A percentile compares a stretch with the other conserved stretches of the same genome.
Conservation (phyloP, 2,329 filamentous ascomycete species). For the Proliferodiscus dingleyae region DNA sequence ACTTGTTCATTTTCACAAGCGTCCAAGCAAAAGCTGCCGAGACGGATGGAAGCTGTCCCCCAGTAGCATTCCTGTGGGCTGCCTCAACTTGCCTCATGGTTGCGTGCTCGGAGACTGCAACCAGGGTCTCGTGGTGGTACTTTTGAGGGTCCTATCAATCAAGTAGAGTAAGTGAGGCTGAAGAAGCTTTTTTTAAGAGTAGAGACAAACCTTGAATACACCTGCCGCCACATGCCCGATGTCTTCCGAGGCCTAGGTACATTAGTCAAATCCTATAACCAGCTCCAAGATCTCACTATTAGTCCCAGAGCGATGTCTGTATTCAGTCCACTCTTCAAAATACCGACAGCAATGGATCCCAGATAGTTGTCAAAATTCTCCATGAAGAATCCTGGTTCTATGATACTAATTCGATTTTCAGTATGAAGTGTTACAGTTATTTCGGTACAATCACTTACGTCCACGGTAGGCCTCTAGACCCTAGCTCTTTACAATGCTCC, state of each 20-base stretch:
- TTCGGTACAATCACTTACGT: slow-evolving; percentile 10
- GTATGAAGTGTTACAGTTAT: neutral
- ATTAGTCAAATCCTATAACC: neutral
- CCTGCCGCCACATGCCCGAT: slow-evolving; percentile 20
- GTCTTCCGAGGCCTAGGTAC: slow-evolving; percentile 16
- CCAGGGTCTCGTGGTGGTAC: slow-evolving; percentile 10
- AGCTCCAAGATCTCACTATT: slow-evolving; percentile 7
- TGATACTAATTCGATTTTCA: slow-evolving; percentile 31
- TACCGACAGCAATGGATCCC: slow-evolving; percentile 11
- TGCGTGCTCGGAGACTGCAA: slow-evolving; percentile 10
- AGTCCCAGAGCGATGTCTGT: slow-evolving; percentile 10
- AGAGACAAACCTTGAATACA: slow-evolving; percentile 15
- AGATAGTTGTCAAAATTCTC: slow-evolving; percentile 36
- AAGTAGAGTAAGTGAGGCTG: neutral
- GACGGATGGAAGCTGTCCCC: slow-evolving; percentile 10
- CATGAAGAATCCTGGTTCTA: slow-evolving; percentile 52
- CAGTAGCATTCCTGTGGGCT: slow-evolving; percentile 9
- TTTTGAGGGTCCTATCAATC: slow-evolving; percentile 11
- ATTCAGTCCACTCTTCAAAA: slow-evolving; percentile 16
- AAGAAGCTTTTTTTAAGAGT: neutral
- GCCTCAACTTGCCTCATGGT: slow-evolving; percentile 16
- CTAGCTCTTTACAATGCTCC: slow-evolving; percentile 25
- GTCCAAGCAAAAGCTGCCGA: slow-evolving; percentile 12
- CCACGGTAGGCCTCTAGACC: slow-evolving; percentile 16
- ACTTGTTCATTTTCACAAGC: slow-evolving; percentile 15